Percentiles rank a stretch among this genome's conserved stretches.
phyloP scores from a whole-genome alignment of 768 basidiomycete genomes.

The Galerina sulciceps region DNA sequence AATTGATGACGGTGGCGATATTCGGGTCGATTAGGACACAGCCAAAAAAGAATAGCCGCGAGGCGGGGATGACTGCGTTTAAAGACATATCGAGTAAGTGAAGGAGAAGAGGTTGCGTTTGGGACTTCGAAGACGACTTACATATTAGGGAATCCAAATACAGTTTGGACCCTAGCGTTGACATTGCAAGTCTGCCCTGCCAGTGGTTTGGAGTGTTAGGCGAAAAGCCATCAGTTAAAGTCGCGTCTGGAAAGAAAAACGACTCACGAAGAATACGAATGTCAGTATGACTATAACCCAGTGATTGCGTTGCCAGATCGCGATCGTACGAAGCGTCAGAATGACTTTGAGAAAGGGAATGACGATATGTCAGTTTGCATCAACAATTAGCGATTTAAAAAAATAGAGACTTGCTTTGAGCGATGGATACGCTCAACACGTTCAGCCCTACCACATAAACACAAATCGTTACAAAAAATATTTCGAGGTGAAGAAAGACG shows the following conservation, averaged over 20 bases:
- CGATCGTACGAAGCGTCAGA: constrained; percentile 17
- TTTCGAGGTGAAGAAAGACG: background rate
- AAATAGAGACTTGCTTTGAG: background rate
- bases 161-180: too few relatives aligned
- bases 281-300: background rate
- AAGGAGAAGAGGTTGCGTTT: background rate
- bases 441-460: background rate
- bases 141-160: too few relatives aligned
- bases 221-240: too few relatives aligned
- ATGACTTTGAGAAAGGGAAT: constrained; percentile 3
- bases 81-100: background rate
- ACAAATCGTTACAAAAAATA: too few relatives aligned
- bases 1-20: background rate
- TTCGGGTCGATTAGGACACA: constrained; percentile 2
- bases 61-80: background rate
- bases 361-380: background rate
- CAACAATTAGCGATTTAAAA: background rate
- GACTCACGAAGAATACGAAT: background rate
- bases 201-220: too few relatives aligned
- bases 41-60: background rate
- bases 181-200: too few relatives aligned
- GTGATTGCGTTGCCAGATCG: constrained; percentile 16
- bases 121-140: too few relatives aligned
- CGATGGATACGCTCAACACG: background rate
- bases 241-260: too few relatives aligned